Evolutionary conservation across 1,139 yeast species (phyloP).

Genomic region (Saccharomyces hybrid): DNA sequence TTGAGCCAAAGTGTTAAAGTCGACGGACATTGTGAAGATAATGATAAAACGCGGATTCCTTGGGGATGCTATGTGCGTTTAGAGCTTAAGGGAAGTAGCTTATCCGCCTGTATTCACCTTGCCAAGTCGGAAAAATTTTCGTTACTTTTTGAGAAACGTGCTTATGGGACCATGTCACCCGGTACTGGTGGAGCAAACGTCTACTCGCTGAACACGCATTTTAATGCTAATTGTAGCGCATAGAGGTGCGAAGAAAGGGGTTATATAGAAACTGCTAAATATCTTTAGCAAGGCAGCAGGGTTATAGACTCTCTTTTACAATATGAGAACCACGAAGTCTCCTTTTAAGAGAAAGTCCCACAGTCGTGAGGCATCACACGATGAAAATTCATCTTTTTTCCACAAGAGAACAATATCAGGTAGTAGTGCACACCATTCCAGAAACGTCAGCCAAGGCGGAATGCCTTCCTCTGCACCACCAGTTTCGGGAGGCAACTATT

Average conservation of each 20-base stretch:
- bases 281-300: not conserved
- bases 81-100: not conserved
- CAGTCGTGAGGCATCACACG: constrained; percentile 29
- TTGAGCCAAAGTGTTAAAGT: constrained; percentile 57
- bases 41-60: not conserved
- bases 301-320: not conserved
- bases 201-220: not conserved
- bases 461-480: constrained; percentile 7
- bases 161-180: not conserved
- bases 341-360: constrained; percentile 32
- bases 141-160: not conserved
- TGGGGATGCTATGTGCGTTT: not conserved
- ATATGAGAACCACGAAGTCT: constrained; percentile 20
- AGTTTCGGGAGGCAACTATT: constrained; percentile 10
- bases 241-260: not conserved
- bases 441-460: constrained; percentile 1
- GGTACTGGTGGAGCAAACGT: not conserved
- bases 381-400: constrained; percentile 13
- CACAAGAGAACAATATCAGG: constrained; percentile 18
- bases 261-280: not conserved
- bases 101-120: not conserved
- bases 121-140: not conserved
- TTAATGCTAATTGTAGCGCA: too few species aligned
- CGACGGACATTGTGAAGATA: constrained; percentile 39
- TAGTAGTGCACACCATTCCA: constrained; percentile 2